phyloP scores from a whole-genome alignment of 1,284 basidiomycete species.

The Ganoderma leucocontextum region DNA sequence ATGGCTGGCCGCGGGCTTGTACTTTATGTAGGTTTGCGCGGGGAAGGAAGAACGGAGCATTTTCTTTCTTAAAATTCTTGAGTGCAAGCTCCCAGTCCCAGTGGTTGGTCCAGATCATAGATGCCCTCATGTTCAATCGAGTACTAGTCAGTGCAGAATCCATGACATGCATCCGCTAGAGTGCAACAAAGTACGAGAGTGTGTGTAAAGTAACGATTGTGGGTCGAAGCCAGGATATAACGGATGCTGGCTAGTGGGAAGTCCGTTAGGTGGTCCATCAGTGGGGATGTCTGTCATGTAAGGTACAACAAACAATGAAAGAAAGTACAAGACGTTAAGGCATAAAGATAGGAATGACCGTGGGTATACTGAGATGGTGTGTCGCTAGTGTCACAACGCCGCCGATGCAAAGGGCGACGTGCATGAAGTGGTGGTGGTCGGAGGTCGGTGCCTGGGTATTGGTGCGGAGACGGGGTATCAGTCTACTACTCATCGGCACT shows the following conservation, averaged over 20 bases:
- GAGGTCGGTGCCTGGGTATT: not conserved
- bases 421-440: not conserved
- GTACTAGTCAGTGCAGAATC: not conserved
- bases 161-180: slow-evolving; percentile 7
- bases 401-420: slow-evolving; percentile 2
- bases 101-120: too few species aligned
- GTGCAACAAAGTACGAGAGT: slow-evolving; percentile 3
- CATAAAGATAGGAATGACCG: slow-evolving; percentile 22
- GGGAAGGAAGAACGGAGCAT: too few species aligned
- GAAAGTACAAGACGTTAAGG: slow-evolving; percentile 10
- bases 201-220: not conserved
- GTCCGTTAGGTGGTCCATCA: not conserved
- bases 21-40: too few species aligned
- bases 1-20: too few species aligned
- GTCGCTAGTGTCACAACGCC: slow-evolving; percentile 13
- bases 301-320: slow-evolving; percentile 8
- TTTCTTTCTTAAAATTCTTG: too few species aligned
- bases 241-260: not conserved
- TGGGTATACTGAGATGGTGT: slow-evolving; percentile 2
- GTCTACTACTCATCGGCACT: slow-evolving; percentile 19
- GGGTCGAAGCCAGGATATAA: not conserved
- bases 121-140: too few species aligned
- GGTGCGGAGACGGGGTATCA: not conserved
- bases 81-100: too few species aligned
- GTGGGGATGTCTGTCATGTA: not conserved